Evolutionary conservation across 495 filamentous ascomycete species (phyloP), one percentile per base, ranked within the genome.

Genomic region (Penicillium parvum): DNA sequence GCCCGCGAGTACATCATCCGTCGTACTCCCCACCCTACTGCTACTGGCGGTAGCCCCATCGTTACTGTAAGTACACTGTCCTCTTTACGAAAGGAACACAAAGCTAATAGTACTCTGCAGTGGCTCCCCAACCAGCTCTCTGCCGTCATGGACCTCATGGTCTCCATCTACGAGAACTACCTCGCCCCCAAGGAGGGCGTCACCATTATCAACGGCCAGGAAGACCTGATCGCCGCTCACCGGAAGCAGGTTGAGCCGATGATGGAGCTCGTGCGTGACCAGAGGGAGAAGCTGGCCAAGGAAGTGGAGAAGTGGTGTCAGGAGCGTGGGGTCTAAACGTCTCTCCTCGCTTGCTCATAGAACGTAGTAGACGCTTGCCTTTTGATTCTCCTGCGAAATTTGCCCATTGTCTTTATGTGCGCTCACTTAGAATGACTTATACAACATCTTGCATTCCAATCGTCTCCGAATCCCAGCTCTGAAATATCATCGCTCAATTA

Each of bases 1-100:
- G 88, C 88, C n/a, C 71, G 88, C 15, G 90, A 96, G 73, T 96
- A 96, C 50, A 95, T 96, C 45, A 76, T 96, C 40, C 87, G 86
- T 55, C 76, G 81, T 43, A 92, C 86, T 0, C 72, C 68, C 0
- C 86, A 96, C 54, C 88, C 90, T 0, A 91, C 85, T 19, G 90
- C 90, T 4, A 96, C 90, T 0, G 90, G 90, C 1, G 90, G 90
- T 1, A 91, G 86, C 56, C 90, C 90, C 1, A 95, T 96, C 44
- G 85, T 96, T 9, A 91, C 85, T 14, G 79, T 79, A 63, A 55
- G 76, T 68, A 8, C 11, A 5, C 30, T 5, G 11, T 17, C 11
- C 12, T 21, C 25, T 32, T 6, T 0, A 36, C 20, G 12, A 19
- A n/a, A 9, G 9, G 17, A 20, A 39, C 29, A 40, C 39, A 11